Evolutionary conservation across 352 stramenopile genomes (phyloP), one percentile per base, ranked within the genome.

Genomic region (Pilasporangium apinafurcum): DNA sequence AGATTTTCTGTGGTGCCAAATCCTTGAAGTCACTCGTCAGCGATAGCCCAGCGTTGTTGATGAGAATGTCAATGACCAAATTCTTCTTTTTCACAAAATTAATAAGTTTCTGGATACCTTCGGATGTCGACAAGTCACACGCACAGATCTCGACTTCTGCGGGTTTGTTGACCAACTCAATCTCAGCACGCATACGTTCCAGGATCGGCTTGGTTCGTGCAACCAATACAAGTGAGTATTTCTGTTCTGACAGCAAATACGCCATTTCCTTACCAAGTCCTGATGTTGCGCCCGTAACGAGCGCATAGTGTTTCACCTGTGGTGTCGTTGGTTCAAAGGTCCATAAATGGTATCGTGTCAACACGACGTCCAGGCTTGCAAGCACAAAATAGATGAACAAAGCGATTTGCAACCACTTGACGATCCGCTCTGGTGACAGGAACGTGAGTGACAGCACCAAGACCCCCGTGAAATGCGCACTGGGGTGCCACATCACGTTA

Each of bases 211-310:
- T 65, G 1, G 73, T 61, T 25, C 81, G 66, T 20, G 65, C 81
- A 9, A 68, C 65, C 10, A 95, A 39, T 22, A 96, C 55, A 0
- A 96, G 53, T 39, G 78, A 86, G 59, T 84, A 89, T 37, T 86
- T 79, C 52, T 86, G 65, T 57, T 91, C 75, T 0, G 78, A 79
- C 18, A 96, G 63, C 37, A 79, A 37, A 52, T 82, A 92, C 36
- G 81, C 79, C 54, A 88, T 88, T 49, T 89, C 83, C 12, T 61
- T 53, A 1, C 85, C 85, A 17, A 96, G 61, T 0, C 85, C 85
- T 0, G 62, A 64, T 0, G 77, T 79, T 7, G 85, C 83, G 16
- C 85, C 85, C 0, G 81, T 94, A 28, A 95, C 53, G 25, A 93
- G 39, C 16, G 69, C 78, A 31, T 69, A 90, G 10, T 59, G 67